These are phyloP conservation scores for Baorangia bicolor DNA, from an alignment of 768 basidiomycete species.

Conservation along the genomic window DNA sequence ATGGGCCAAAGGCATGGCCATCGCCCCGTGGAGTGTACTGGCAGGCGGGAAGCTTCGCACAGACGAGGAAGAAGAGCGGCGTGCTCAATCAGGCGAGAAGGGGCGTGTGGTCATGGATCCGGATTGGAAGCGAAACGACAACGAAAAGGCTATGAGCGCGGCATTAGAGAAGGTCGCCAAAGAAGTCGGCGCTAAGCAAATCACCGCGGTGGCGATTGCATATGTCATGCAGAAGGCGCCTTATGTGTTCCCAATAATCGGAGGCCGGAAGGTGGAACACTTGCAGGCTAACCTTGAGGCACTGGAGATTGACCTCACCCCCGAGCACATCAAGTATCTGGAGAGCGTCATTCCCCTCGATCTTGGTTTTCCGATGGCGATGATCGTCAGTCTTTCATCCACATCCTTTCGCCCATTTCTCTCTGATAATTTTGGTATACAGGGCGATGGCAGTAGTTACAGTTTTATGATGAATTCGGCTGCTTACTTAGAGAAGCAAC, in stretches of 20 bases:
- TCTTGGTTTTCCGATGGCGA: conserved; percentile 36
- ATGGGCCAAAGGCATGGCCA: conserved; percentile 15
- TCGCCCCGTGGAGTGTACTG: conserved; percentile 40
- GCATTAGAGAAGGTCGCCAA: conserved; percentile 41
- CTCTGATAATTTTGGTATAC: background rate
- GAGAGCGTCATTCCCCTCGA: conserved; percentile 40
- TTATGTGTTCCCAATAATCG: conserved; percentile 43
- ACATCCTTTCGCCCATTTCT: background rate
- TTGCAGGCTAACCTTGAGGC: conserved; percentile 43
- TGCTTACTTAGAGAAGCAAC: conserved; percentile 27
- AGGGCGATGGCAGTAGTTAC: conserved; percentile 31
- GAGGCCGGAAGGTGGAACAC: conserved; percentile 45
- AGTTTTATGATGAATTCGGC: conserved; percentile 11
- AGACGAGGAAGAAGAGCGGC: conserved; percentile 31
- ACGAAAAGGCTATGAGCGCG: conserved; percentile 34
- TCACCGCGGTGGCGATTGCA: conserved; percentile 41
- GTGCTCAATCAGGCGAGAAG: conserved; percentile 33
- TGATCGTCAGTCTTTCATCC: conserved; percentile 30
- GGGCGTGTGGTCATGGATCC: conserved; percentile 33
- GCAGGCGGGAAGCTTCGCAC: conserved; percentile 32
- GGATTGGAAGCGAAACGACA: conserved; percentile 36
- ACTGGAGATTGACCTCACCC: conserved; percentile 38
- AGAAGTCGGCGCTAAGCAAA: conserved; percentile 37
- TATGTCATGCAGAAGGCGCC: conserved; percentile 47
- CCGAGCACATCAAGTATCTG: conserved; percentile 39